Evolutionary conservation across 805 yeast genomes (phyloP).

Genomic region (Wickerhamomyces subpelliculosus): DNA sequence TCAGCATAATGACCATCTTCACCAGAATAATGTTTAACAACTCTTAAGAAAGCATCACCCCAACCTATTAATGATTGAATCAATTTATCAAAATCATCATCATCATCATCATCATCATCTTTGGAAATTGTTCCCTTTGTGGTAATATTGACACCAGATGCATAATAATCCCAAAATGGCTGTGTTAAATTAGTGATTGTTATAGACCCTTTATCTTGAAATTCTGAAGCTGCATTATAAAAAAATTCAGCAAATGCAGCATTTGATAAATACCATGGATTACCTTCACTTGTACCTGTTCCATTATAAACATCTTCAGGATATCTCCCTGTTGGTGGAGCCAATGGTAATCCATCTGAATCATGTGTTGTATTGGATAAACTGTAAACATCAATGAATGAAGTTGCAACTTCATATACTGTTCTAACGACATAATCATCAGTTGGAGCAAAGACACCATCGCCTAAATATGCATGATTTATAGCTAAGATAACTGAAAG

Average conservation of each 20-base stretch:
- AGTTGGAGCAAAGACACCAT: not conserved
- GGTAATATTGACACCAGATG: not conserved
- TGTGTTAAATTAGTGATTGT: not conserved
- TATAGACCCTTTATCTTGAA: not conserved
- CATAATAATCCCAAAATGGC: not conserved
- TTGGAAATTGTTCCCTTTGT: not conserved
- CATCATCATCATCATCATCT: not conserved
- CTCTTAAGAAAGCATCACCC: slow-evolving; percentile 20
- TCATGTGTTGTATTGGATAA: not conserved
- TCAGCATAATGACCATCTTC: slow-evolving; percentile 60
- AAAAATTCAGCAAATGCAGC: slow-evolving; percentile 26
- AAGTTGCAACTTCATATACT: not conserved
- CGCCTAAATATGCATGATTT: not conserved
- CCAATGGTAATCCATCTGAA: not conserved
- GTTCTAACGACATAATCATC: not conserved
- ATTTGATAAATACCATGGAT: slow-evolving; percentile 67
- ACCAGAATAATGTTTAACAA: slow-evolving; percentile 39
- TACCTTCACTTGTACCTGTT: slow-evolving; percentile 54
- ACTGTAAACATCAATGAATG: not conserved
- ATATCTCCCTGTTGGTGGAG: slow-evolving; percentile 59
- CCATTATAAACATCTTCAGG: slow-evolving; percentile 77
- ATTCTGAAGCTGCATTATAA: slow-evolving; percentile 19
- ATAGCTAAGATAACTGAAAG: not conserved
- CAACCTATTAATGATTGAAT: not conserved
- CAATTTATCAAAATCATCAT: not conserved